Conservation (phyloP, 176 grass and related monocot genomes). For the Panicum miliaceum region DNA sequence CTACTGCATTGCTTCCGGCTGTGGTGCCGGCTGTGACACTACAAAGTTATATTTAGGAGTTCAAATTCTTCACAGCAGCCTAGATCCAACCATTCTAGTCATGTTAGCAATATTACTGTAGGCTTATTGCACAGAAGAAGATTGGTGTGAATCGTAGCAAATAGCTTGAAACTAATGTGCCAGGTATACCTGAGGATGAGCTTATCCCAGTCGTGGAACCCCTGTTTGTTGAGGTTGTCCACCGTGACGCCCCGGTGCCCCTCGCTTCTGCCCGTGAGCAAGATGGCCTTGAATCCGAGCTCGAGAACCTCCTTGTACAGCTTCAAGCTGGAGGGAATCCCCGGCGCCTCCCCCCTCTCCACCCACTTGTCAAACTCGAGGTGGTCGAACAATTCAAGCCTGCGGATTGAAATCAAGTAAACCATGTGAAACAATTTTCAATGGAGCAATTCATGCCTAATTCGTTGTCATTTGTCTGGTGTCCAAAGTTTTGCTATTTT, state of each 20-base stretch:
- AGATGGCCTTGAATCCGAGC: slow-evolving; percentile 62
- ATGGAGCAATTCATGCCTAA: neutral
- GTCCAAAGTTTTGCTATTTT: neutral
- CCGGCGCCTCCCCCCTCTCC: slow-evolving; percentile 63
- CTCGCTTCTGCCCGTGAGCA: slow-evolving; percentile 75
- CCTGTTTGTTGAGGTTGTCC: slow-evolving; percentile 68
- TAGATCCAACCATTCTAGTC: neutral
- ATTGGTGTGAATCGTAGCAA: neutral
- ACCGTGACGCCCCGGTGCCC: slow-evolving; percentile 54
- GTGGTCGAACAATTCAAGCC: slow-evolving; percentile 58
- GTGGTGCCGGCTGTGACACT: neutral
- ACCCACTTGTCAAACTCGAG: slow-evolving; percentile 73
- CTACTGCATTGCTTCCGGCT: slow-evolving; percentile 7
- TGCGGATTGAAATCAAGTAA: slow-evolving; percentile 35
- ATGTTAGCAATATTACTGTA: neutral
- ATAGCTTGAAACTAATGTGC: neutral
- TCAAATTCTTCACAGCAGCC: neutral
- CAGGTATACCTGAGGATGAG: slow-evolving; percentile 70
- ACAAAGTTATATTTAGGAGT: neutral
- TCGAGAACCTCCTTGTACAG: slow-evolving; percentile 67
- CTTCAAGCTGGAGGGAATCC: slow-evolving; percentile 64
- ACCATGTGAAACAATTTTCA: neutral
- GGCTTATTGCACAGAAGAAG: neutral
- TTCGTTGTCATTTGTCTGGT: neutral
- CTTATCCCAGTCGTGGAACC: slow-evolving; percentile 72